phyloP scores from a whole-genome alignment of 495 filamentous ascomycete species.

The Bacidia rubella region DNA sequence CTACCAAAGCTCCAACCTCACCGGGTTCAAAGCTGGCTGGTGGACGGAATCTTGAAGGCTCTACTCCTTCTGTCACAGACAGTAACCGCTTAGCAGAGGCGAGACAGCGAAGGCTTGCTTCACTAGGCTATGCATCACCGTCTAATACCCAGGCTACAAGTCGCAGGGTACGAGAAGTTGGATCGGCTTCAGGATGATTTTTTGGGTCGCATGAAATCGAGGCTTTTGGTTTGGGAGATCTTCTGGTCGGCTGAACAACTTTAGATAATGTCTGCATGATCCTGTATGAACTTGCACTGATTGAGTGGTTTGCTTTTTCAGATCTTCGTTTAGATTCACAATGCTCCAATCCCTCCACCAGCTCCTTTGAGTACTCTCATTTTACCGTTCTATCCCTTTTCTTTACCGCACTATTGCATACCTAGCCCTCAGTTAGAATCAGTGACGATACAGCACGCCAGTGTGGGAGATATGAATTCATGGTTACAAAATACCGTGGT shows the following conservation, averaged over 20 bases:
- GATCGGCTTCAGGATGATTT: not conserved
- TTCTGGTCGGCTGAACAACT: not conserved
- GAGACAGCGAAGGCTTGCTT: constrained; percentile 15
- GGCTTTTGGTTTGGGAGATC: not conserved
- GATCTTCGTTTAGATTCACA: too few relatives aligned
- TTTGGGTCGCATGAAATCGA: not conserved
- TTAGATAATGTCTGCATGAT: not conserved
- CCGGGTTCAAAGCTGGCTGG: constrained; percentile 34
- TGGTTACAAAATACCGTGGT: too few relatives aligned
- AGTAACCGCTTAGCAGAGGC: constrained; percentile 13
- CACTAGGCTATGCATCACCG: constrained; percentile 14
- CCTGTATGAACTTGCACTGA: not conserved
- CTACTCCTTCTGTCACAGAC: constrained; percentile 16
- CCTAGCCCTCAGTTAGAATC: too few relatives aligned
- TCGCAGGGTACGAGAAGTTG: not conserved
- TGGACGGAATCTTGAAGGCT: constrained; percentile 28
- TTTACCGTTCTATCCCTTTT: too few relatives aligned
- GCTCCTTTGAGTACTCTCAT: too few relatives aligned
- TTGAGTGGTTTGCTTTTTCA: not conserved
- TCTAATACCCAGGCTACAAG: not conserved
- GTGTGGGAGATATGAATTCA: too few relatives aligned
- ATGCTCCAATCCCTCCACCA: too few relatives aligned
- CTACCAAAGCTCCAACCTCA: constrained; percentile 28
- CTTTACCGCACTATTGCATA: too few relatives aligned
- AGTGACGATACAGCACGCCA: too few relatives aligned